A percentile compares a stretch with the other conserved stretches of the same genome.
Conservation (phyloP, 768 basidiomycete species). For the Macrolepiota dolichaula region DNA sequence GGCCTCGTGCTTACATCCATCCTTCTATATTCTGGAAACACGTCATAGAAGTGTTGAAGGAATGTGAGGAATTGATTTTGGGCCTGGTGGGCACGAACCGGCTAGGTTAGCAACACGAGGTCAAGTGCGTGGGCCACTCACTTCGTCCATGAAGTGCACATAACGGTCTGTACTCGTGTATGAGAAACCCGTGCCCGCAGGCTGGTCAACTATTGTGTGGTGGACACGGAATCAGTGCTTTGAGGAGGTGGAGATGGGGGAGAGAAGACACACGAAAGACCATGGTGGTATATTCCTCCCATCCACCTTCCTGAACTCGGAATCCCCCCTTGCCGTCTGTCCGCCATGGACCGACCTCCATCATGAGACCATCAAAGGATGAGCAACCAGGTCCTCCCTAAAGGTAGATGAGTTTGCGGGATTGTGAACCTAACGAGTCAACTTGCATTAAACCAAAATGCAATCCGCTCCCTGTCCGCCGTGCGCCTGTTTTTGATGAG, state of each 20-base stretch:
- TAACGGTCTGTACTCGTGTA: conserved; percentile 85
- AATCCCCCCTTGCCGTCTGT: conserved; percentile 72
- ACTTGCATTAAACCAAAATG: conserved; percentile 97
- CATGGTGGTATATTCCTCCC: conserved; percentile 97
- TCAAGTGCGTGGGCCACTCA: conserved; percentile 10
- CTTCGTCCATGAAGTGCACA: conserved; percentile 75
- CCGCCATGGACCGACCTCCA: conserved; percentile 96
- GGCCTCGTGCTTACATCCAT: conserved; percentile 66
- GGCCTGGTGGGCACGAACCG: conserved; percentile 41
- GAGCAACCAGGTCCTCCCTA: conserved; percentile 98
- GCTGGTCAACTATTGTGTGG: conserved; percentile 82
- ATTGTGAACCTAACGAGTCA: too few species aligned
- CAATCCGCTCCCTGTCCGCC: conserved; percentile 86
- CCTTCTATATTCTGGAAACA: conserved; percentile 84
- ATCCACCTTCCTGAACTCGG: conserved; percentile 77
- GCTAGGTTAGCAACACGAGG: conserved; percentile 7
- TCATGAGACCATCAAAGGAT: conserved; percentile 95
- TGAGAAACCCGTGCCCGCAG: conserved; percentile 93
- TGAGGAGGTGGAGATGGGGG: background rate
- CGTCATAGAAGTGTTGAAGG: conserved; percentile 78
- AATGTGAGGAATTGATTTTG: conserved; percentile 80
- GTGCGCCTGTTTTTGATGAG: conserved; percentile 81
- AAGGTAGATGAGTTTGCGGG: conserved; percentile 3
- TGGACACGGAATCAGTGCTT: conserved; percentile 4
- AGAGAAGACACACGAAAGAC: conserved; percentile 68